A percentile compares a stretch with the other conserved stretches of the same genome.
Conservation (phyloP, 2,329 filamentous ascomycete species). For the Fusarium lateritium region DNA sequence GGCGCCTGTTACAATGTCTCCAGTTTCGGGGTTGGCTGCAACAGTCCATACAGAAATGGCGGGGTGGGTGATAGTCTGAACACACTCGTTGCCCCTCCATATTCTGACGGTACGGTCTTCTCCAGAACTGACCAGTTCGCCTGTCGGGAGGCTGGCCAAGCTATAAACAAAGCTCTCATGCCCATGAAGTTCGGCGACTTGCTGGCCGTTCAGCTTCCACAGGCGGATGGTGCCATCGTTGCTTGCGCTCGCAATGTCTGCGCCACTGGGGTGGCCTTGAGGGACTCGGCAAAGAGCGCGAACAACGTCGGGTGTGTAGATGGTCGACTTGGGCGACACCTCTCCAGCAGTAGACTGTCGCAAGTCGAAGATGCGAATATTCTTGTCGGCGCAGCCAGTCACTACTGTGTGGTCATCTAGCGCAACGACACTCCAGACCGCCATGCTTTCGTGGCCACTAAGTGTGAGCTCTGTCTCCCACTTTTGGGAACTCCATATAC, state of each 20-base stretch:
- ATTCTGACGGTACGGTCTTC: constrained; percentile 95
- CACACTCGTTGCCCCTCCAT: constrained; percentile 86
- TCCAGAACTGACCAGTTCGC: constrained; percentile 90
- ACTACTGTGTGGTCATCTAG: constrained; percentile 85
- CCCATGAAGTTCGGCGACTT: constrained; percentile 83
- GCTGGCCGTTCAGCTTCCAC: constrained; percentile 85
- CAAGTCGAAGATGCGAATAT: constrained; percentile 87
- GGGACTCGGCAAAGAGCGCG: constrained; percentile 90
- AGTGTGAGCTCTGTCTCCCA: constrained; percentile 85
- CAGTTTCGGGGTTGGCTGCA: constrained; percentile 83
- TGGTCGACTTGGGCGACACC: constrained; percentile 66
- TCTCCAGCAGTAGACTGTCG: constrained; percentile 70
- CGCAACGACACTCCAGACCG: constrained; percentile 92
- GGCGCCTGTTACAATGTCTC: constrained; percentile 93
- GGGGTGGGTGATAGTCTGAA: constrained; percentile 97
- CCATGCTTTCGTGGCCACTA: constrained; percentile 79
- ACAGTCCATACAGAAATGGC: constrained; percentile 97
- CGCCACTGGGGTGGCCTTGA: constrained; percentile 80
- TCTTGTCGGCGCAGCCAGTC: constrained; percentile 93
- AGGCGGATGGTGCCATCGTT: constrained; percentile 92
- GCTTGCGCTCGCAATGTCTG: constrained; percentile 93
- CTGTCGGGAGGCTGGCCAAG: constrained; percentile 81
- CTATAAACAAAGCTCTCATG: constrained; percentile 98
- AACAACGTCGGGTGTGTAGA: constrained; percentile 84
- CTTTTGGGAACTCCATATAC: constrained; percentile 87